Conservation (phyloP, 176 grass and related monocot species). For the Eleusine coracana region DNA sequence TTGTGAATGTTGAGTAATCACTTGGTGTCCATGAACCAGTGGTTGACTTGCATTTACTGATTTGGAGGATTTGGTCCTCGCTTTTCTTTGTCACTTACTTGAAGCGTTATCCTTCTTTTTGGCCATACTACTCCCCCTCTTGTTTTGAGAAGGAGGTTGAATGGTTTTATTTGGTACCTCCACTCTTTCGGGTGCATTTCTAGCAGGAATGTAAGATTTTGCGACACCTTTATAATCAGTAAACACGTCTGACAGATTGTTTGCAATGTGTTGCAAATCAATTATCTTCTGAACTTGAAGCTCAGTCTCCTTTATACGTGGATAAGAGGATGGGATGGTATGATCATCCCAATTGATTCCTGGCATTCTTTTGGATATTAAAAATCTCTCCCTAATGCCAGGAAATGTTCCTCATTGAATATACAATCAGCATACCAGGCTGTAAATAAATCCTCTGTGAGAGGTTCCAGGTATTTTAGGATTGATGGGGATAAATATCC, state of each 20-base stretch:
- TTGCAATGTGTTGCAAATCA: background rate
- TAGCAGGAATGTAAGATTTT: background rate
- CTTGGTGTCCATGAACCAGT: too few relatives aligned
- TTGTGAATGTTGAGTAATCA: too few relatives aligned
- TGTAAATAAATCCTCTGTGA: background rate
- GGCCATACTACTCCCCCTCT: background rate
- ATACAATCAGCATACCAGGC: background rate
- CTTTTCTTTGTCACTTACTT: too few relatives aligned
- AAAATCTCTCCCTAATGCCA: background rate
- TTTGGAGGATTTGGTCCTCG: too few relatives aligned
- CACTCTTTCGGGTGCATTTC: background rate
- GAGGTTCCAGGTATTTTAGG: background rate
- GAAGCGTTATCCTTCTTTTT: too few relatives aligned
- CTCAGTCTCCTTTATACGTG: background rate
- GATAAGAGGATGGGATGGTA: background rate
- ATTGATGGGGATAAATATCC: background rate
- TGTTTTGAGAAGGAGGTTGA: background rate
- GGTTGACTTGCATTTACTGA: too few relatives aligned
- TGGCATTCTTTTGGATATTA: background rate
- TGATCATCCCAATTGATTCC: background rate
- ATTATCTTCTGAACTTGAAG: background rate
- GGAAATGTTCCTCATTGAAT: background rate
- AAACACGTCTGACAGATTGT: background rate
- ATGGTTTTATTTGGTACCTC: background rate
- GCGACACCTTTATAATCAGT: background rate